Percentiles rank a stretch among this genome's conserved stretches.
These are phyloP conservation scores for Alternaria ventricosa DNA, from an alignment of 2,329 filamentous ascomycete genomes.

Conservation along the genomic window DNA sequence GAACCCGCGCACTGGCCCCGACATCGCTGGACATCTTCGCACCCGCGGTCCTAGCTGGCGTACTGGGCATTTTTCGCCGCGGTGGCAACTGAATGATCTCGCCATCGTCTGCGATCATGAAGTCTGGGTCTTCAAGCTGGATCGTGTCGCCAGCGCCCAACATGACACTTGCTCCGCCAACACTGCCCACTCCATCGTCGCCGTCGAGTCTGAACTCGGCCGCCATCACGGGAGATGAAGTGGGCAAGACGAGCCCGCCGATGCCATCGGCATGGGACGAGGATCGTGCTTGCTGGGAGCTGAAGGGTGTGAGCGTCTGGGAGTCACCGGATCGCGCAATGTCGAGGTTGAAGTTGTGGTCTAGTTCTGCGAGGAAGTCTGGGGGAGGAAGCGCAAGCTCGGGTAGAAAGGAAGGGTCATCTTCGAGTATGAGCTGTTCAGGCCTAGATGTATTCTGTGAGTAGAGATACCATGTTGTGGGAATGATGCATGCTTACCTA, in stretches of 20 bases:
- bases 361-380: constrained; percentile 58
- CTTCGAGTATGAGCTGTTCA: constrained; percentile 76
- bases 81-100: constrained; percentile 59
- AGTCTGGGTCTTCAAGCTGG: constrained; percentile 57
- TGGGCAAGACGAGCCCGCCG: constrained; percentile 55
- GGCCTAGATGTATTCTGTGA: constrained; percentile 59
- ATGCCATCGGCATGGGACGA: constrained; percentile 27
- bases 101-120: constrained; percentile 68
- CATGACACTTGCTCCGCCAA: constrained; percentile 33
- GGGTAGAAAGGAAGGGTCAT: constrained; percentile 82
- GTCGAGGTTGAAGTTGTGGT: constrained; percentile 44
- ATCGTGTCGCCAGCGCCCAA: constrained; percentile 52
- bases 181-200: constrained; percentile 49
- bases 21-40: constrained; percentile 34
- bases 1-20: constrained; percentile 50
- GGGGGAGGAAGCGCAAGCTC: constrained; percentile 68
- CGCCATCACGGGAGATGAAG: constrained; percentile 52
- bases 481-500: constrained; percentile 61
- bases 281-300: constrained; percentile 33
- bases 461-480: not conserved
- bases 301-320: constrained; percentile 48
- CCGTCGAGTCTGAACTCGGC: constrained; percentile 52
- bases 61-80: constrained; percentile 14
- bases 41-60: constrained; percentile 18
- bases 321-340: constrained; percentile 45